Evolutionary conservation across 208 protist species (phyloP).

Genomic region (Jaenimonas drosophilae): DNA sequence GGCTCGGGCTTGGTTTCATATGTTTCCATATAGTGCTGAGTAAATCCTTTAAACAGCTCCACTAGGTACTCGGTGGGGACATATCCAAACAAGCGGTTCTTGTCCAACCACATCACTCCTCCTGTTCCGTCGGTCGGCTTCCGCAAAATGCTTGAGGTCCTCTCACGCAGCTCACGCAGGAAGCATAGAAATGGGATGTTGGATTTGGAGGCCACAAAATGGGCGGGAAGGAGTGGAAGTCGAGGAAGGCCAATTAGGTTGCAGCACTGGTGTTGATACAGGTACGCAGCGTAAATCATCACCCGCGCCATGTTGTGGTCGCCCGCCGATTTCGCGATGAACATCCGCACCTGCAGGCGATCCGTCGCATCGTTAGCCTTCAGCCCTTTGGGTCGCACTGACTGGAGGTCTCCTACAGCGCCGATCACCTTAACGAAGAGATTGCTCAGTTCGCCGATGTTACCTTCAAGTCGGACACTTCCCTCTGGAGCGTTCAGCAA

Average conservation of each 20-base stretch:
- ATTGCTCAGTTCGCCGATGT: no score
- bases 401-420: conserved; percentile 16
- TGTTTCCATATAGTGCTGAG: conserved; percentile 14
- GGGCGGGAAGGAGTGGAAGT: conserved; percentile 12
- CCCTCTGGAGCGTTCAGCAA: conserved; percentile 23
- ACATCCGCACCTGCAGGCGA: conserved; percentile 24
- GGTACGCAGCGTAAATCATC: conserved; percentile 35
- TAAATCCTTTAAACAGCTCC: conserved; percentile 13
- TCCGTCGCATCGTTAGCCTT: background rate
- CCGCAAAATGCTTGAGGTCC: conserved; percentile 11
- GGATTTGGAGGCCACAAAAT: conserved; percentile 40
- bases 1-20: background rate
- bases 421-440: conserved; percentile 48
- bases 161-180: conserved; percentile 52
- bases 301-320: conserved; percentile 67
- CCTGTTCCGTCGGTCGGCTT: conserved; percentile 1
- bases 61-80: conserved; percentile 12
- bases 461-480: conserved; percentile 19
- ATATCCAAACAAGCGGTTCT: conserved; percentile 18
- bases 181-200: conserved; percentile 75
- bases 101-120: conserved; percentile 25
- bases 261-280: conserved; percentile 44
- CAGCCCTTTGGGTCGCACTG: conserved; percentile 1
- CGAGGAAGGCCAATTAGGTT: conserved; percentile 13
- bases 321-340: conserved; percentile 62